Percentiles rank a stretch among this genome's conserved stretches.
Conservation (phyloP, 225 moss, liverwort and hornwort species). For the Bryum argenteum region DNA sequence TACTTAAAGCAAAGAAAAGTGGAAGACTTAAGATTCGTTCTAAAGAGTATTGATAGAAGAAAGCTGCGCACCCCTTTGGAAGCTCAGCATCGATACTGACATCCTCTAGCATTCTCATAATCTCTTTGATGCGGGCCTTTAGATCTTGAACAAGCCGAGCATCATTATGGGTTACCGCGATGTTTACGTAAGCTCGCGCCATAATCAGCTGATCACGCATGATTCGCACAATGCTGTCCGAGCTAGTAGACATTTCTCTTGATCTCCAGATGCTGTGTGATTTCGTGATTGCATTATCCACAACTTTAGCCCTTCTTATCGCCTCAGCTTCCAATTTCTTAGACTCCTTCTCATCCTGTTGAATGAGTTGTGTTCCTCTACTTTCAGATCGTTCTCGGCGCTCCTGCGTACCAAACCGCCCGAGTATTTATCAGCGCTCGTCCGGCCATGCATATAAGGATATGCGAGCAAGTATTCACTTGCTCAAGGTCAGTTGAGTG, state of each 20-base stretch:
- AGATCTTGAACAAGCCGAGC: conserved; percentile 40
- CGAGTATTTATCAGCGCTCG: background rate
- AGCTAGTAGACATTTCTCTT: conserved; percentile 48
- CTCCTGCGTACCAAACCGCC: conserved; percentile 42
- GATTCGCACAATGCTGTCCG: conserved; percentile 43
- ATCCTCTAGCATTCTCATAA: conserved; percentile 44
- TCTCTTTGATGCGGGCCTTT: conserved; percentile 48
- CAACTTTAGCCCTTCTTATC: conserved; percentile 44
- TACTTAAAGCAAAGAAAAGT: background rate
- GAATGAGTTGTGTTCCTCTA: conserved; percentile 61
- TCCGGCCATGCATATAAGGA: background rate
- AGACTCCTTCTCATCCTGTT: conserved; percentile 55
- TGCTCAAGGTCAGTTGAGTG: background rate
- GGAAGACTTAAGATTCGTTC: background rate
- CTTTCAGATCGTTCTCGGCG: conserved; percentile 62
- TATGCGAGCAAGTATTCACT: background rate
- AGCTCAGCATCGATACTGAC: conserved; percentile 43
- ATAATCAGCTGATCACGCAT: conserved; percentile 54
- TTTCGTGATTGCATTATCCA: conserved; percentile 43
- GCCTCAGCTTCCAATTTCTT: conserved; percentile 55
- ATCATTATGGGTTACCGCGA: conserved; percentile 34
- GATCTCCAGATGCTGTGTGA: conserved; percentile 62
- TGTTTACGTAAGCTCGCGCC: conserved; percentile 43
- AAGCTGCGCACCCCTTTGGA: conserved; percentile 37
- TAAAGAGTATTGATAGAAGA: background rate